Percentiles rank a stretch among this genome's conserved stretches.
phyloP scores from a whole-genome alignment of 2,329 filamentous ascomycete genomes.

The Fusarium brachygibbosum region DNA sequence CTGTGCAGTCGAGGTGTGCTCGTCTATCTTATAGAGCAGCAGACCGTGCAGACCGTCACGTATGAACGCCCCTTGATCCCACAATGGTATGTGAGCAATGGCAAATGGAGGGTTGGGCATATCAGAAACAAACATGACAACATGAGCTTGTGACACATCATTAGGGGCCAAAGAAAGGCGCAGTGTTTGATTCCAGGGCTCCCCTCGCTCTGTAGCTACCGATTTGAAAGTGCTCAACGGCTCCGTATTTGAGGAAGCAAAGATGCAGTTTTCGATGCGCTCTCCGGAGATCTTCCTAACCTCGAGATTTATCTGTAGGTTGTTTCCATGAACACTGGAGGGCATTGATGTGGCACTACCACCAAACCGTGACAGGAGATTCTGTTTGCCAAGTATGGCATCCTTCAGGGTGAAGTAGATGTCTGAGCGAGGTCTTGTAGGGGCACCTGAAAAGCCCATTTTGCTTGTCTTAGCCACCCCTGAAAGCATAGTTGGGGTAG shows the following conservation, averaged over 20 bases:
- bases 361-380: constrained; percentile 72
- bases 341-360: constrained; percentile 83
- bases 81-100: constrained; percentile 91
- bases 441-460: constrained; percentile 94
- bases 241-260: constrained; percentile 83
- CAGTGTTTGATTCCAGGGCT: constrained; percentile 90
- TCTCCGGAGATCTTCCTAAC: constrained; percentile 84
- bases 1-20: constrained; percentile 80
- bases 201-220: constrained; percentile 80
- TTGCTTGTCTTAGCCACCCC: constrained; percentile 85
- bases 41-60: constrained; percentile 86
- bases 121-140: constrained; percentile 91
- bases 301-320: constrained; percentile 90
- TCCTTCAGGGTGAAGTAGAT: constrained; percentile 92
- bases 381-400: constrained; percentile 82
- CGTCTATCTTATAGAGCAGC: constrained; percentile 91
- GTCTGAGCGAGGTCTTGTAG: constrained; percentile 88
- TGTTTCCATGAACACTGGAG: constrained; percentile 72
- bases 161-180: constrained; percentile 82
- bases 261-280: constrained; percentile 89
- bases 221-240: constrained; percentile 90
- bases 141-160: constrained; percentile 84
- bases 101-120: constrained; percentile 90
- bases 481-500: constrained; percentile 88
- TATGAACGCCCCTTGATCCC: constrained; percentile 92